Evolutionary conservation across 2,329 filamentous ascomycete species (phyloP), one percentile per base, ranked within the genome.

Genomic region (Penicillium janthinellum): DNA sequence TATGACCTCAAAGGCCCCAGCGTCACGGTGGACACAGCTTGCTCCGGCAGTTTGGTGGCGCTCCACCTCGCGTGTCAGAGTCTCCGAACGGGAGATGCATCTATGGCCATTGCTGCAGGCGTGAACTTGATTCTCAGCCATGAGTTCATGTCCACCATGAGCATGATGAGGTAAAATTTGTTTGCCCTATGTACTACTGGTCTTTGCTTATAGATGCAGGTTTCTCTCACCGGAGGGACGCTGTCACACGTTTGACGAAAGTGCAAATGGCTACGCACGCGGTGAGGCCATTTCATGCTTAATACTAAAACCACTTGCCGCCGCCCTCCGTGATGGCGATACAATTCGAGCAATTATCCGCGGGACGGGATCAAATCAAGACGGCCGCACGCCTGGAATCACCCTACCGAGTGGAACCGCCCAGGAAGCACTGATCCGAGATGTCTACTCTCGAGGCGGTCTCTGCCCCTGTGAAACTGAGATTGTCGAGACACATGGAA

Each of bases 301-400:
- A 7, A 58, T 81, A 0, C 56, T 83, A 10, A 82, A 82, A 60
- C 73, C 70, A 0, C 61, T 83, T 0, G 62, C 69, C 10, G 69
- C 78, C 50, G 81, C 81, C 0, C 54, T 82, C 8, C 64, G 68
- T 14, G 77, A 80, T 35, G 71, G 72, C 5, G 77, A 83, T 62
- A 69, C 70, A 0, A 77, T 83, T 34, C 72, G 77, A 4, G 77
- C 77, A 1, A 67, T 83, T 2, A 80, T 83, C 35, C 69, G 74
- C 20, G 75, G 68, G 0, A 77, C 74, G 12, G 78, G 74, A 11
- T 66, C 74, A 5, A 82, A 81, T 58, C 74, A 78, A 57, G 80
- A 83, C 59, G 81, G 81, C 2, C 71, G 71, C 37, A 80, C 80
- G 0, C 70, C 74, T 8, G 77, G 78, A 1, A 78, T 83, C 51